phyloP scores from a whole-genome alignment of 106 monocot genomes.

The Dioscorea alata region DNA sequence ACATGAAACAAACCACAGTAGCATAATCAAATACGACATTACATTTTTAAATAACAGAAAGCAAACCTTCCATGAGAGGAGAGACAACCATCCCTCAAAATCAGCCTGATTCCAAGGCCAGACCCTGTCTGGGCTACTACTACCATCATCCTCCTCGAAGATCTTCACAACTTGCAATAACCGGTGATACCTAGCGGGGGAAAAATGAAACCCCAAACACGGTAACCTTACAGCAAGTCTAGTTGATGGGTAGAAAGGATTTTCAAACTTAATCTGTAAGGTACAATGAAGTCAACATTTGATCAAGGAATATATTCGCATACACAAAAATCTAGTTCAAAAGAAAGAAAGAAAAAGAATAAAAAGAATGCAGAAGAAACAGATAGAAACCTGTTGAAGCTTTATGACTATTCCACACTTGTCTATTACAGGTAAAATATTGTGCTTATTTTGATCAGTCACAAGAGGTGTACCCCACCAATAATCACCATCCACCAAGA shows the following conservation, averaged over 20 bases:
- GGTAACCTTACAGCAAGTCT: conserved; percentile 79
- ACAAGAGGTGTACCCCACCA: conserved; percentile 45
- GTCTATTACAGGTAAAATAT: conserved; percentile 78
- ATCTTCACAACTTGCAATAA: conserved; percentile 80
- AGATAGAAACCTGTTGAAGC: conserved; percentile 74
- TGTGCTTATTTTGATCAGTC: conserved; percentile 8
- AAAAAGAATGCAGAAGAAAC: background rate
- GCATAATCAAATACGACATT: no score
- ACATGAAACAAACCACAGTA: no score
- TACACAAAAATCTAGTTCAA: background rate
- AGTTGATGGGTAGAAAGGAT: conserved; percentile 66
- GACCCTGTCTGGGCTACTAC: conserved; percentile 16
- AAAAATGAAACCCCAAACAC: conserved; percentile 88
- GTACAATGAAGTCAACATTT: background rate
- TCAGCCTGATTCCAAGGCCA: conserved; percentile 78
- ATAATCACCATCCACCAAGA: conserved; percentile 93
- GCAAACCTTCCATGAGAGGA: conserved; percentile 94
- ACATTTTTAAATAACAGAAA: background rate
- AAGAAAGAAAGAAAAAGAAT: background rate
- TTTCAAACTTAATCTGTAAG: conserved; percentile 64
- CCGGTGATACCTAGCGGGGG: conserved; percentile 94
- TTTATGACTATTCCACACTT: conserved; percentile 74
- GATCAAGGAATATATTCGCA: background rate
- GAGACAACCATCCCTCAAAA: conserved; percentile 85
- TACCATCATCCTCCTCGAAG: conserved; percentile 50